A percentile compares a stretch with the other conserved stretches of the same genome.
These are phyloP conservation scores for Gastrolobium villosum DNA, from an alignment of 306 rosid genomes.

Conservation along the genomic window DNA sequence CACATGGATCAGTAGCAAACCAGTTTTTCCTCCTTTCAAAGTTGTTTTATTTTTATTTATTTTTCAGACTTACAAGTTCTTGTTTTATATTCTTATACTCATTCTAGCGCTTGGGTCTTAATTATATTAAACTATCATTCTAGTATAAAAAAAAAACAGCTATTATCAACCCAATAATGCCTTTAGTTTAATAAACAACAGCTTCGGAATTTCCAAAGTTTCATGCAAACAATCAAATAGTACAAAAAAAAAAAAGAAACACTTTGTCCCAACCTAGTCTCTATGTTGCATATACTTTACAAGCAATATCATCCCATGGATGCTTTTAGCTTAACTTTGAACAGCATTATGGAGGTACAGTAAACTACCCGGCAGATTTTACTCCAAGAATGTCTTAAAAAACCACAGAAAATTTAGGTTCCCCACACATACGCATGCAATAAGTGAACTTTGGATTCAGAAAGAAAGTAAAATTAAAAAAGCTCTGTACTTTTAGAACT, in stretches of 20 bases:
- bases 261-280: neutral
- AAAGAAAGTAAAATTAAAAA: slow-evolving; percentile 6
- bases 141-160: neutral
- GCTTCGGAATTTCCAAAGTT: neutral
- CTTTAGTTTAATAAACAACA: too few relatives aligned
- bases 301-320: neutral
- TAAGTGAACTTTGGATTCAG: neutral
- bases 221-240: neutral
- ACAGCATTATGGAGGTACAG: neutral
- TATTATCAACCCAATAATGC: neutral
- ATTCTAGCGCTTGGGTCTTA: neutral
- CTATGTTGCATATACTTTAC: neutral
- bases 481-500: neutral
- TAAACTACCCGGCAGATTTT: neutral
- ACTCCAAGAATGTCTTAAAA: neutral
- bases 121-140: neutral
- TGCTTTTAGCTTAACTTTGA: neutral
- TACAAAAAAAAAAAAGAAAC: neutral
- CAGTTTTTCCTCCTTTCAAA: neutral
- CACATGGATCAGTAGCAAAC: too few relatives aligned
- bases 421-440: too few relatives aligned
- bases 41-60: neutral
- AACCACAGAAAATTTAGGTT: too few relatives aligned
- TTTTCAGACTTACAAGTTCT: too few relatives aligned
- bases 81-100: too few relatives aligned